phyloP scores from a whole-genome alignment of 1,284 basidiomycete genomes.

The Bondarzewia mesenterica region DNA sequence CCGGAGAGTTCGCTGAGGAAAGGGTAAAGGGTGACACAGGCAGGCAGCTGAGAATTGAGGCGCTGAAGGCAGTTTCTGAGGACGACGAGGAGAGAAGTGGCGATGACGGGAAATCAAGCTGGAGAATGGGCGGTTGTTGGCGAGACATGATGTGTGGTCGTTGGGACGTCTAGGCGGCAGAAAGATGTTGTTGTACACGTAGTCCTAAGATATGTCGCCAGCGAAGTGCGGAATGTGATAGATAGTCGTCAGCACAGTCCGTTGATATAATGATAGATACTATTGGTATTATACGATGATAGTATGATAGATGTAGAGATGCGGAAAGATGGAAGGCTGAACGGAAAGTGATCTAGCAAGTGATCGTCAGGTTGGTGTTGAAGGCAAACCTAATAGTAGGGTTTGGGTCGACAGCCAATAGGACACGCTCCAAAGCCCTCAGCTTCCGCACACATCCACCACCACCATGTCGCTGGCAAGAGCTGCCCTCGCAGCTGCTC shows the following conservation, averaged over 20 bases:
- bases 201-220: not conserved
- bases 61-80: constrained; percentile 17
- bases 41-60: constrained; percentile 9
- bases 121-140: constrained; percentile 15
- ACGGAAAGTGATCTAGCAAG: no score
- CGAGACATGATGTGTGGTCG: not conserved
- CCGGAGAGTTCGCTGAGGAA: not conserved
- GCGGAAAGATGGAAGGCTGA: not conserved
- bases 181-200: not conserved
- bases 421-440: constrained; percentile 4
- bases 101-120: constrained; percentile 20
- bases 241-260: not conserved
- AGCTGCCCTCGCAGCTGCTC: constrained; percentile 21
- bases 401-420: not conserved
- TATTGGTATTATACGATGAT: not conserved
- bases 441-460: constrained; percentile 1
- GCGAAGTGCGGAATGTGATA: not conserved
- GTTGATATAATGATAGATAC: not conserved
- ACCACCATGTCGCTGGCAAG: constrained; percentile 28
- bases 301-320: not conserved
- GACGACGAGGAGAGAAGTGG: constrained; percentile 21
- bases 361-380: no score
- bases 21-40: constrained; percentile 3
- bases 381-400: not conserved
- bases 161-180: not conserved